Base-by-base conservation (phyloP, 2,329 filamentous ascomycete species). In the Dissoconium aciculare region DNA sequence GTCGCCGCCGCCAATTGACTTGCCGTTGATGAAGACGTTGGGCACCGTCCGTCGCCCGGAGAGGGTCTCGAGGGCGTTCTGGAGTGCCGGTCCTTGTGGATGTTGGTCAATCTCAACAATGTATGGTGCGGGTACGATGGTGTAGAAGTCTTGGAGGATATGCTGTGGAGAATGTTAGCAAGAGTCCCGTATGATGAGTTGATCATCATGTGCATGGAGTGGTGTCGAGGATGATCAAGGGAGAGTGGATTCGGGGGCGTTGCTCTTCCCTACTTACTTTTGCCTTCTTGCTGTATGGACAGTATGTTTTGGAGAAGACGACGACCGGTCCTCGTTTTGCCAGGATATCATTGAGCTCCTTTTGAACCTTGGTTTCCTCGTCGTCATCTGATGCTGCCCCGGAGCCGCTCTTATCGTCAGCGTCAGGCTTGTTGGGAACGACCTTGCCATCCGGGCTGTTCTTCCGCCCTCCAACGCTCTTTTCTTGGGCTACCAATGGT, bases 281-380 rank as follows among this genome's bases (percentile, higher is more conserved):
- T 27, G 89, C 89, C 44, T 73, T 74, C 51, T 74, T 78, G 30
- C 84, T 94, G 59, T 71, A 77, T 1, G 79, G 83, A 56, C 89
- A 98, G 59, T 87, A 93, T 1, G 79, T 72, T 58, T 98, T 95
- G 41, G 84, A 93, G 62, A 95, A 95, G 46, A 98, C 82, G 53
- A 94, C 80, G 37, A 95, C 76, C 11, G 87, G 84, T 3, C 81
- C 74, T 50, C 74, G 78, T 60, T 85, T 89, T 23, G n/a, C n/a
- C 41, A 95, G 56, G 28, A 95, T 92, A 5, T 57, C 55, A 47
- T 83, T 78, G 39, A 95, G 57, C 53, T 83, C 80, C 11, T 60
- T 58, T 52, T 84, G 74, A 2, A 78, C 71, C 33, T 74, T 66
- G 33, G 70, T 65, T 32, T 76, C 68, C 38, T 74, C 67, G 16